A percentile compares a stretch with the other conserved stretches of the same genome.
phyloP scores from a whole-genome alignment of 148 eudicot species.

The Drosera capensis region DNA sequence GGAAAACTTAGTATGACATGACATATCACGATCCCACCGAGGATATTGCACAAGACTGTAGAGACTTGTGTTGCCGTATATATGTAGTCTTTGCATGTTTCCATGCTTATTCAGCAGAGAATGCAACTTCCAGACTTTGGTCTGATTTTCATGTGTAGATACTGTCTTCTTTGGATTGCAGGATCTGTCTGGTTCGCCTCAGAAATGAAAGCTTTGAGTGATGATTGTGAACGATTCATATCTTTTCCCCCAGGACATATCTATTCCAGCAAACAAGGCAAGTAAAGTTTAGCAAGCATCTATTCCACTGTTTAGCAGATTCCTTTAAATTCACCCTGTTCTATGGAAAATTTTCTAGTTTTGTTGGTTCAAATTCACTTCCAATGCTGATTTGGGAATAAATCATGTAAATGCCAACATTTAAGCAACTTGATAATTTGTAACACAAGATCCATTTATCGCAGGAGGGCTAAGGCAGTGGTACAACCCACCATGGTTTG shows the following conservation, averaged over 20 bases:
- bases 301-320: too few relatives aligned
- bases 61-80: too few relatives aligned
- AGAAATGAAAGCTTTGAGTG: conserved; percentile 91
- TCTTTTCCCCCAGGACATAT: conserved; percentile 76
- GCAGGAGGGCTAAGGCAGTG: conserved; percentile 75
- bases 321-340: too few relatives aligned
- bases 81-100: too few relatives aligned
- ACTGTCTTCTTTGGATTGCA: conserved; percentile 11
- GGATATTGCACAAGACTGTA: too few relatives aligned
- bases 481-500: conserved; percentile 80
- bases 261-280: conserved; percentile 85
- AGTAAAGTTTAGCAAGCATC: conserved; percentile 8
- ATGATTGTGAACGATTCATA: conserved; percentile 85
- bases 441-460: background rate
- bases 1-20: too few relatives aligned
- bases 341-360: background rate
- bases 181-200: conserved; percentile 95
- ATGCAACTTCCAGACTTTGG: background rate
- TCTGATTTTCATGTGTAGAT: background rate
- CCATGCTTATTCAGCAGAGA: too few relatives aligned
- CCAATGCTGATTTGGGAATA: too few relatives aligned
- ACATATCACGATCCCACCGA: too few relatives aligned
- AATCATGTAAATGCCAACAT: too few relatives aligned
- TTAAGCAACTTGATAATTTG: too few relatives aligned
- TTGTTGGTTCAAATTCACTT: too few relatives aligned